Evolutionary conservation across 306 rosid species (phyloP).

Genomic region (Rosa lucieae): DNA sequence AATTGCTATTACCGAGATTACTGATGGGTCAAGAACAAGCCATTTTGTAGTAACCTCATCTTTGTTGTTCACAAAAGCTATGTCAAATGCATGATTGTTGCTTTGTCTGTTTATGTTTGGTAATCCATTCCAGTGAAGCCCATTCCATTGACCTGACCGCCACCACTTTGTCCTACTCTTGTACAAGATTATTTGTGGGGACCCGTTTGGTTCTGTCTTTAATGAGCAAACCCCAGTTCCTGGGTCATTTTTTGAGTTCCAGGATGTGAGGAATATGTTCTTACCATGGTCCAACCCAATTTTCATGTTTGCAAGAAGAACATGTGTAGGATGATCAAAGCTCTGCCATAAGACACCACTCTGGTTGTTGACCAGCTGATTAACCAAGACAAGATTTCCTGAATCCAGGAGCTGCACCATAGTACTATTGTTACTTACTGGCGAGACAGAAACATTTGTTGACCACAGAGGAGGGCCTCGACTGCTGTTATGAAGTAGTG

Average conservation of each 20-base stretch:
- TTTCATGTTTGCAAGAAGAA: constrained; percentile 34
- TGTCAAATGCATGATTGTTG: background rate
- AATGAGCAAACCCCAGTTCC: constrained; percentile 31
- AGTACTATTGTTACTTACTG: background rate
- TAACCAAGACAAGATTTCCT: constrained; percentile 27
- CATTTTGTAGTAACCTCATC: constrained; percentile 22
- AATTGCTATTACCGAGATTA: constrained; percentile 8
- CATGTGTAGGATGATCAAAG: constrained; percentile 45
- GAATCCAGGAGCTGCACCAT: constrained; percentile 14
- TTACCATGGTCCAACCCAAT: constrained; percentile 19
- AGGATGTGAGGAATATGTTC: constrained; percentile 15
- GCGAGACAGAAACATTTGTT: constrained; percentile 15
- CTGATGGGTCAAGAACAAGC: constrained; percentile 16
- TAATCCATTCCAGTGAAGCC: constrained; percentile 36
- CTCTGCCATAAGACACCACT: constrained; percentile 44
- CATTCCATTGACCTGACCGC: constrained; percentile 43
- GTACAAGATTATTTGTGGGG: constrained; percentile 40
- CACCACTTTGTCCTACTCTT: constrained; percentile 18
- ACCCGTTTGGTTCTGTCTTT: constrained; percentile 30
- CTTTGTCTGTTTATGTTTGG: constrained; percentile 14
- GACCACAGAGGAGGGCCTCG: constrained; percentile 29
- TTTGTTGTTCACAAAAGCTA: constrained; percentile 5
- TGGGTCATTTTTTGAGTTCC: constrained; percentile 50
- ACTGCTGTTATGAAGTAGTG: background rate
- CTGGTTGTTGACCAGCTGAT: background rate